These are phyloP conservation scores for Exophiala mesophila DNA, from an alignment of 2,329 filamentous ascomycete genomes.

Conservation along the genomic window DNA sequence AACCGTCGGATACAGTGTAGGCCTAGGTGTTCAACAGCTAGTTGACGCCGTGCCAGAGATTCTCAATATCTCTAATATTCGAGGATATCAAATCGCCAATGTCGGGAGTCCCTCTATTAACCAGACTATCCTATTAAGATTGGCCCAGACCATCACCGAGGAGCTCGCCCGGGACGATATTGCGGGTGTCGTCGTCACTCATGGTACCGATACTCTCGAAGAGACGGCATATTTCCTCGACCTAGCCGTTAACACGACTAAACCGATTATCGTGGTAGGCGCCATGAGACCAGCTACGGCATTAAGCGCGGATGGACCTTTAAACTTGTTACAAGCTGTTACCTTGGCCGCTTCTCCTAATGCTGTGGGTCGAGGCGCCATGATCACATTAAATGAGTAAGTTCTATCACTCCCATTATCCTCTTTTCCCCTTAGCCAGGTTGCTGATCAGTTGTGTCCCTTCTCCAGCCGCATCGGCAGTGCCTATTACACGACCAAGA, in stretches of 20 bases:
- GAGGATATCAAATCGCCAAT: constrained; percentile 29
- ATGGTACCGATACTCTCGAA: constrained; percentile 62
- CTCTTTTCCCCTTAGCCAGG: no score
- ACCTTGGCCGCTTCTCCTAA: constrained; percentile 48
- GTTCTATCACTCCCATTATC: no score
- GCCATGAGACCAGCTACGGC: constrained; percentile 61
- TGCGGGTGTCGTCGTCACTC: constrained; percentile 54
- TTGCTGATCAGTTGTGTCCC: no score
- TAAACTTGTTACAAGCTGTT: constrained; percentile 58
- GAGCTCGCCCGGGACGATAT: constrained; percentile 31
- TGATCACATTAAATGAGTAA: constrained; percentile 57
- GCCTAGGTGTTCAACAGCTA: constrained; percentile 3
- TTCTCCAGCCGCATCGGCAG: constrained; percentile 47
- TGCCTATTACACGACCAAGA: constrained; percentile 58
- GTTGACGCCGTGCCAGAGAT: constrained; percentile 28
- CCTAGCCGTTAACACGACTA: constrained; percentile 51
- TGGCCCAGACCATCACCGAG: constrained; percentile 10
- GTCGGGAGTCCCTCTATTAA: constrained; percentile 28
- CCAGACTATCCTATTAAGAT: constrained; percentile 24
- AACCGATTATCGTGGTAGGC: constrained; percentile 57
- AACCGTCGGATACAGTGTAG: constrained; percentile 7
- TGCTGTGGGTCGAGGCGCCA: constrained; percentile 49
- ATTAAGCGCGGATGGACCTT: constrained; percentile 58
- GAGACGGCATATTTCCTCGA: constrained; percentile 62
- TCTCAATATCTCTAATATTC: constrained; percentile 29